Evolutionary conservation across 768 basidiomycete species (phyloP).

Genomic region (Lentinula sp.): DNA sequence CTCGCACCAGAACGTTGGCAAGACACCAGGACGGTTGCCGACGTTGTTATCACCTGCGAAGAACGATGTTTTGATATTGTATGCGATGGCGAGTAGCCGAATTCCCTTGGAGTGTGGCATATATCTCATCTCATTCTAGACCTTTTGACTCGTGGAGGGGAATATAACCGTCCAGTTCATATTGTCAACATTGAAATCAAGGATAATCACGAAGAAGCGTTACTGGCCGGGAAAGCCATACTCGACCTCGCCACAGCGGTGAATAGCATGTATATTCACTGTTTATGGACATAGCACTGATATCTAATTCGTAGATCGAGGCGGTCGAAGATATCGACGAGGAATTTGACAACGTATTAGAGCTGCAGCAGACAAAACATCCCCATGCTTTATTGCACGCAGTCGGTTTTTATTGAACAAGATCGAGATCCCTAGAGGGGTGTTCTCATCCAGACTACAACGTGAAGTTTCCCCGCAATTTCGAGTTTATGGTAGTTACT

Average conservation of each 20-base stretch:
- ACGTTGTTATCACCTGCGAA: constrained; percentile 98
- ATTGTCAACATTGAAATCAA: constrained; percentile 97
- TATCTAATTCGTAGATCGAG: constrained; percentile 61
- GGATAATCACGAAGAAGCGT: constrained; percentile 98
- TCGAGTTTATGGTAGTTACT: too few relatives aligned
- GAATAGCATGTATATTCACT: constrained; percentile 23
- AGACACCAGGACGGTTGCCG: constrained; percentile 82
- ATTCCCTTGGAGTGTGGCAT: neutral
- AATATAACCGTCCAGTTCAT: constrained; percentile 91
- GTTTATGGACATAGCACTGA: constrained; percentile 8
- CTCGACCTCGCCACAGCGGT: constrained; percentile 88
- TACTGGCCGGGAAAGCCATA: constrained; percentile 93
- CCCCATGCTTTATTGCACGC: constrained; percentile 90
- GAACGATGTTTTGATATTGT: constrained; percentile 98
- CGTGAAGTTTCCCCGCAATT: too few relatives aligned
- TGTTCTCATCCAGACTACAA: too few relatives aligned
- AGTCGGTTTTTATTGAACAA: constrained; percentile 77
- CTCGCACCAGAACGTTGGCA: constrained; percentile 96
- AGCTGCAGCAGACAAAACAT: constrained; percentile 80
- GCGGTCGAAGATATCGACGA: constrained; percentile 81
- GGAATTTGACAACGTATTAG: constrained; percentile 83
- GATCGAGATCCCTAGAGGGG: too few relatives aligned
- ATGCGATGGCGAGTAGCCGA: constrained; percentile 74
- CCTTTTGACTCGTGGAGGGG: constrained; percentile 80
- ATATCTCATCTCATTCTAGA: constrained; percentile 37